Conservation (phyloP, 1,284 basidiomycete genomes). For the Trichosporon coremiiforme region DNA sequence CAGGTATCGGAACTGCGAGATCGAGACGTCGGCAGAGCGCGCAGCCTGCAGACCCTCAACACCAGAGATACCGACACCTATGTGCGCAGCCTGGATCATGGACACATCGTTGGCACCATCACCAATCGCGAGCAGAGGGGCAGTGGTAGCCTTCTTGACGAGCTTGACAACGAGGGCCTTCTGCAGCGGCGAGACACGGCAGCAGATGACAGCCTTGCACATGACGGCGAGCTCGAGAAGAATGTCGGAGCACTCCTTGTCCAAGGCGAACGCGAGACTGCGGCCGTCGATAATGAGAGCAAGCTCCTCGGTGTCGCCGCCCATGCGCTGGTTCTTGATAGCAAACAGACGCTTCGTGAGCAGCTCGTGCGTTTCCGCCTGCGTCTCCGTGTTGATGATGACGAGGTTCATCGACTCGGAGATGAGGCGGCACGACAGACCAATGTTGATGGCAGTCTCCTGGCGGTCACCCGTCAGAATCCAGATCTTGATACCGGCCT, state of each 20-base stretch:
- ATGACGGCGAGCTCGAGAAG: slow-evolving; percentile 96
- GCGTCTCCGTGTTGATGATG: slow-evolving; percentile 88
- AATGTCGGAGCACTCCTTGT: slow-evolving; percentile 83
- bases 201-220: slow-evolving; percentile 67
- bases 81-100: slow-evolving; percentile 66
- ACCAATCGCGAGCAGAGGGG: slow-evolving; percentile 89
- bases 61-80: slow-evolving; percentile 94
- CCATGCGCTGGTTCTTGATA: slow-evolving; percentile 86
- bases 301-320: slow-evolving; percentile 90
- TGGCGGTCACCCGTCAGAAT: slow-evolving; percentile 96
- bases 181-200: slow-evolving; percentile 92
- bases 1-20: slow-evolving; percentile 96
- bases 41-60: slow-evolving; percentile 99
- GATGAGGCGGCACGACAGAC: slow-evolving; percentile 93
- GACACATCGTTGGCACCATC: slow-evolving; percentile 65
- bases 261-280: slow-evolving; percentile 86
- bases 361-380: slow-evolving; percentile 82
- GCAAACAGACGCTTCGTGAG: slow-evolving; percentile 84
- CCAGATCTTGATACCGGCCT: slow-evolving; percentile 99
- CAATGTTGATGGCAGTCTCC: slow-evolving; percentile 99
- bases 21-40: slow-evolving; percentile 92
- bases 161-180: slow-evolving; percentile 98
- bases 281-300: slow-evolving; percentile 89
- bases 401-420: slow-evolving; percentile 99
- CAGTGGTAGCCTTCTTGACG: slow-evolving; percentile 92